A percentile compares a stretch with the other conserved stretches of the same genome.
These are phyloP conservation scores for Colletotrichum karsti DNA, from an alignment of 2,329 filamentous ascomycete species.

Conservation along the genomic window DNA sequence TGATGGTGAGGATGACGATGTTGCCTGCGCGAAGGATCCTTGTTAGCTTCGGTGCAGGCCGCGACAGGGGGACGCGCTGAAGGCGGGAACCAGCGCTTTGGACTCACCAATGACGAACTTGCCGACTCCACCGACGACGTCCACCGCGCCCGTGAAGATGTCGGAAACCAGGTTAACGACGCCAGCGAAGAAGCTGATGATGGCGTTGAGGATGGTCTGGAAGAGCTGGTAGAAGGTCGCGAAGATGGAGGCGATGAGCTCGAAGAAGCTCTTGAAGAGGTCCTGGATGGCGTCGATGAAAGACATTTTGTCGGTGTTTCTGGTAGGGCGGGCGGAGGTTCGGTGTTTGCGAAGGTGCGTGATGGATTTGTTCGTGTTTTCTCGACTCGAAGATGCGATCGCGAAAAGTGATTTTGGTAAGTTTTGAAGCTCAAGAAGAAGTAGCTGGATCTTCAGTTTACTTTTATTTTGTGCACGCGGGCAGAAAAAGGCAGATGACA, in stretches of 20 bases:
- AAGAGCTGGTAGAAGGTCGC: slow-evolving; percentile 43
- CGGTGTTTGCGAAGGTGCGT: not conserved
- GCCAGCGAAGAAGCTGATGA: slow-evolving; percentile 46
- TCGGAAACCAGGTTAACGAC: slow-evolving; percentile 45
- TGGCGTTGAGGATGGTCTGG: slow-evolving; percentile 40
- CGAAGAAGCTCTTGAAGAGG: slow-evolving; percentile 50
- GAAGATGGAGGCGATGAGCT: slow-evolving; percentile 48
- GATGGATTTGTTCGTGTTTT: not conserved
- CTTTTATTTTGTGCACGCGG: slow-evolving; percentile 14
- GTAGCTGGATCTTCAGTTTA: not conserved
- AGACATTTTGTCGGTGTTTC: slow-evolving; percentile 37
- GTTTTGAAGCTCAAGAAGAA: not conserved
- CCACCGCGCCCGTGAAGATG: slow-evolving; percentile 43
- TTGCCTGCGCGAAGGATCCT: slow-evolving; percentile 38
- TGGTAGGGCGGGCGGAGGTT: too few species aligned
- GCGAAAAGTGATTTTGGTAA: not conserved
- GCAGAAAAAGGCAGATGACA: slow-evolving; percentile 16
- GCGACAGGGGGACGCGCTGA: not conserved
- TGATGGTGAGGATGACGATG: slow-evolving; percentile 42
- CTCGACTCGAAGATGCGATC: not conserved
- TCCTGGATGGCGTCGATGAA: slow-evolving; percentile 45
- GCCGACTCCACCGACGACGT: slow-evolving; percentile 47
- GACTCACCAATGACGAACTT: slow-evolving; percentile 48
- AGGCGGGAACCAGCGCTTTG: not conserved
- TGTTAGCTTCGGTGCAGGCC: not conserved